Evolutionary conservation across 2,329 filamentous ascomycete genomes (phyloP), one percentile per base, ranked within the genome.

Genomic region (Ustilaginoidea virens): DNA sequence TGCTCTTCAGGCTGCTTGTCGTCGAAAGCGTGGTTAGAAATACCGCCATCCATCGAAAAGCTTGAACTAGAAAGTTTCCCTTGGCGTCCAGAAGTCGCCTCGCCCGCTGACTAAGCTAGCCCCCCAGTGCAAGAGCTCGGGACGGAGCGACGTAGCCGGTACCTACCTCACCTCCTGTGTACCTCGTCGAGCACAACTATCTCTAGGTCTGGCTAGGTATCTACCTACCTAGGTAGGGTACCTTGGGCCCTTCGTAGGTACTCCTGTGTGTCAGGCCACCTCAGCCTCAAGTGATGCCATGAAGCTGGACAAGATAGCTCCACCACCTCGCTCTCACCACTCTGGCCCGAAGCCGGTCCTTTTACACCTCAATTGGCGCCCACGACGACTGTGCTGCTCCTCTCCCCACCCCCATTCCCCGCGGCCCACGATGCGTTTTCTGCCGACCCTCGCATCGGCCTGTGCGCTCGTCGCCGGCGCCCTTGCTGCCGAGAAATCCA

Each of bases 401-500:
- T 11, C 3, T 7, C 22, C 7, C n/a, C 7, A 24, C 3, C 8
- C 7, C 8, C n/a, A 10, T 12, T 13, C 11, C 5, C 8, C 7
- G 17, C 28, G 27, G 25, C 28, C 30, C 53, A 74, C 55, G 41
- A 87, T 87, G 80, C 76, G 70, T 57, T 60, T 78, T 45, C 57
- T 80, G 33, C 61, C 67, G 41, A 52, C 72, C 36, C 54, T 85
- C 42, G 57, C 79, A 39, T 67, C 74, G 23, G 58, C 70, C 33
- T 58, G 77, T 47, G 60, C 81, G 39, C 53, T 83, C 32, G 52
- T 73, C 22, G 59, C 72, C 31, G 62, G 67, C 33, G 63, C 64
- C 32, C 50, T 76, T 23, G 72, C 69, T 27, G 69, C 77, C 30
- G 79, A 77, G 48, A 74, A 79, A 51, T 58, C 73, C 27, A 47